Conservation (phyloP, 306 rosid genomes). For the Begonia peltatifolia region DNA sequence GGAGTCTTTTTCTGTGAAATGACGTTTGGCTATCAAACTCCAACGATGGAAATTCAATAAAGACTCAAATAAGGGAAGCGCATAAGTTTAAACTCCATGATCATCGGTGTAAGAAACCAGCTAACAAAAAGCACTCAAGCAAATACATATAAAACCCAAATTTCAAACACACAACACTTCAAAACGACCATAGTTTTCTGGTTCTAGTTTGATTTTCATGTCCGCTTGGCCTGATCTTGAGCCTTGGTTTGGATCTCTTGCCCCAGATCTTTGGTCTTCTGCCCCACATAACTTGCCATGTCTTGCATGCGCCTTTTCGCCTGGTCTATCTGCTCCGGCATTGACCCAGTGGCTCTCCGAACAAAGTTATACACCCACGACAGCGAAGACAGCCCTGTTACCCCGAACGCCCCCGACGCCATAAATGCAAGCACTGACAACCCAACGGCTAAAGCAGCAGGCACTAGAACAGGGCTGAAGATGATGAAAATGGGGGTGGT, state of each 20-base stretch:
- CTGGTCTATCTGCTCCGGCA: slow-evolving; percentile 32
- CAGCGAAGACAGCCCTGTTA: slow-evolving; percentile 48
- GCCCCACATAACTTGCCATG: slow-evolving; percentile 39
- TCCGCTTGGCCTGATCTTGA: slow-evolving; percentile 48
- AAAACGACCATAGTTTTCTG: no score
- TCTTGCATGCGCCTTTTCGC: slow-evolving; percentile 44
- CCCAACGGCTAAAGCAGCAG: slow-evolving; percentile 30
- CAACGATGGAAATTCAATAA: no score
- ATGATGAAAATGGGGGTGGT: slow-evolving; percentile 45
- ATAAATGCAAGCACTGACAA: slow-evolving; percentile 38
- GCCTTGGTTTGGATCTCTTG: slow-evolving; percentile 56
- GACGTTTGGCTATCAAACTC: no score
- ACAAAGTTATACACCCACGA: slow-evolving; percentile 44
- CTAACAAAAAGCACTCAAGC: neutral
- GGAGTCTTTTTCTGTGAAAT: no score
- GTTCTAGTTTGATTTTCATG: slow-evolving; percentile 9
- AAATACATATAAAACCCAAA: no score
- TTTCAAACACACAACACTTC: neutral
- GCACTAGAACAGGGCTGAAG: slow-evolving; percentile 70
- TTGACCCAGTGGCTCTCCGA: slow-evolving; percentile 12
- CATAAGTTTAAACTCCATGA: no score
- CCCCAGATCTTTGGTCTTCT: slow-evolving; percentile 72
- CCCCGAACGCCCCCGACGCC: slow-evolving; percentile 39
- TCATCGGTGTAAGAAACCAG: no score
- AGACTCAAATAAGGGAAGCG: no score